Base-by-base conservation (phyloP, 495 filamentous ascomycete species). In the Aspergillus ostianus region DNA sequence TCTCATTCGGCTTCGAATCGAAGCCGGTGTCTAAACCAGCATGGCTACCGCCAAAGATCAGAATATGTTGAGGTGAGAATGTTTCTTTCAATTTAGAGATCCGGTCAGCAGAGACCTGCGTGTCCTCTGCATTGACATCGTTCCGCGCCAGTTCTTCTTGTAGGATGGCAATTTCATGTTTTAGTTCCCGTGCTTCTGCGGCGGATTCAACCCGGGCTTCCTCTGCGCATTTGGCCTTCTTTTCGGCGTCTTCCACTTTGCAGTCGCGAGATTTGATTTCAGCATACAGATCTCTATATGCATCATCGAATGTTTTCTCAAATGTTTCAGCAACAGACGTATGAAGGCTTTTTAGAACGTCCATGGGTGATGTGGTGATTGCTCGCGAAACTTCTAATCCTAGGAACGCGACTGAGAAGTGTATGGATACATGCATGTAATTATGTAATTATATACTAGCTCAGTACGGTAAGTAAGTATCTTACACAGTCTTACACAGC, bases 291-390 rank as follows among this genome's bases (percentile, higher is more conserved):
- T 66, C 56, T 30, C 52, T 63, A 52, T 71, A 72, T 15, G 75
- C 75, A 58, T 67, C 52, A 27, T 70, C 63, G 53, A 79, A 75
- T 4, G 66, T 67, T 5, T 59, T 56, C 46, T 74, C 70, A 48
- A 67, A 73, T 21, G 61, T 56, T 48, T 70, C 60, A 20, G 72
- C 57, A 47, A 77, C 51, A 46, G 75, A 70, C 47, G 56, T 55
- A 26, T 73, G 74, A 51, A 79, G 70, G 27, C 67, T 66, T 54
- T 69, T 71, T n/a, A 79, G 47, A 27, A 68, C 47, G 21, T 79
- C 77, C 77, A 79, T 79, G 13, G 30, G 46, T 36, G 29, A 58
- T 53, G 26, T 9, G 21, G 21, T 32, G 17, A 1, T n/a, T 30
- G n/a, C 4, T 20, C 47, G 23, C 18, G 10, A 32, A 32, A 32